phyloP scores from a whole-genome alignment of 2,329 filamentous ascomycete genomes.

The Didymella arachidicola region DNA sequence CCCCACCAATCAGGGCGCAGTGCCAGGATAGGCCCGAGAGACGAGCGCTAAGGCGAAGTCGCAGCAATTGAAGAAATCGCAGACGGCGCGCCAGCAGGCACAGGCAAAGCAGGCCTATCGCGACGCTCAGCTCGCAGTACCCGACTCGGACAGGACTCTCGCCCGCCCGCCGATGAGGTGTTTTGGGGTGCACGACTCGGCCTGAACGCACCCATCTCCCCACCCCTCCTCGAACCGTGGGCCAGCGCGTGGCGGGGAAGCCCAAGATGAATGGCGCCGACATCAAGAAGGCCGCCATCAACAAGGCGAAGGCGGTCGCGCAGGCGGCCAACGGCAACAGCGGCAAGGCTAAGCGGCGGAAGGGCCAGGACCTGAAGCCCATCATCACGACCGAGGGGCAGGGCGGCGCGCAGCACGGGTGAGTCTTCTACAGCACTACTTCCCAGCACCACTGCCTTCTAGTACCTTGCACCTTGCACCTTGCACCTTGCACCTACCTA shows the following conservation, averaged over 20 bases:
- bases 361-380: constrained; percentile 73
- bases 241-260: constrained; percentile 44
- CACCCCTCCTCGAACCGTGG: constrained; percentile 8
- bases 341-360: constrained; percentile 74
- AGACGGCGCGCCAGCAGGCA: constrained; percentile 12
- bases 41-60: constrained; percentile 44
- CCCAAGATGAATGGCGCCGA: constrained; percentile 67
- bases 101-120: not conserved
- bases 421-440: not conserved
- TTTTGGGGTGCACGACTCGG: constrained; percentile 6
- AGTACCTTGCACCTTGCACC: too few relatives aligned
- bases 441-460: not conserved
- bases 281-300: constrained; percentile 70
- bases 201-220: constrained; percentile 21
- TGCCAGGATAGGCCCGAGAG: constrained; percentile 32
- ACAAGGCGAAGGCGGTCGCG: constrained; percentile 71
- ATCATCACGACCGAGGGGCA: constrained; percentile 74
- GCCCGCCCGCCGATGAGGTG: constrained; percentile 5
- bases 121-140: not conserved
- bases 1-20: constrained; percentile 40
- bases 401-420: constrained; percentile 45
- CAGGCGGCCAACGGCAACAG: constrained; percentile 64
- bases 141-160: not conserved
- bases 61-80: constrained; percentile 49
- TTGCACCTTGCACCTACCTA: not conserved